phyloP scores from a whole-genome alignment of 2,329 filamentous ascomycete species.

The Penicillium polonicum region DNA sequence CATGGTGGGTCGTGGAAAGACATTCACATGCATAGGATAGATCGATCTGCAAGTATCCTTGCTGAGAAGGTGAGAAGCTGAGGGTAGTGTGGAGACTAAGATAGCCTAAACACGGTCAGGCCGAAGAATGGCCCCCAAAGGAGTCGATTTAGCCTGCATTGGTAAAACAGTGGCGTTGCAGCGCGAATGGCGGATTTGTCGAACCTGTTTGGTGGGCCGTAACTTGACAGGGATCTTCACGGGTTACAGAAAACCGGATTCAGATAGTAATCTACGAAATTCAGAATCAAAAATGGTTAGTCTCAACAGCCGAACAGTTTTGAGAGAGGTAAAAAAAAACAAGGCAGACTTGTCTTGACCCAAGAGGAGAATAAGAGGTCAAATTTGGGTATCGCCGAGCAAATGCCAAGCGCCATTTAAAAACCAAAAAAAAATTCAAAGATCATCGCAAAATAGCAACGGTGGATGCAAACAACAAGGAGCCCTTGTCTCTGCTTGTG shows the following conservation, averaged over 20 bases:
- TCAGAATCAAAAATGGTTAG: constrained; percentile 33
- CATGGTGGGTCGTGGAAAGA: background rate
- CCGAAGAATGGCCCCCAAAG: constrained; percentile 4
- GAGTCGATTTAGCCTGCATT: constrained; percentile 3
- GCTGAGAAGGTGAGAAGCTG: background rate
- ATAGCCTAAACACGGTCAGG: constrained; percentile 13
- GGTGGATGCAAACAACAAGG: constrained; percentile 35
- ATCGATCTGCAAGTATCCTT: constrained; percentile 4
- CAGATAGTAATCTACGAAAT: constrained; percentile 47
- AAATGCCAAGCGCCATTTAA: constrained; percentile 19
- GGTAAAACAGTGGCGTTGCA: constrained; percentile 13
- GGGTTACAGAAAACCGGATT: constrained; percentile 49
- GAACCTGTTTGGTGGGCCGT: constrained; percentile 18
- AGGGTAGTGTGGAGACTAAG: constrained; percentile 10
- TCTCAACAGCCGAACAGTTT: constrained; percentile 27
- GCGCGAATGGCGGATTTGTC: constrained; percentile 12
- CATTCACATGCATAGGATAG: background rate
- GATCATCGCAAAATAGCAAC: constrained; percentile 35
- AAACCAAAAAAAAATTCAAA: constrained; percentile 14
- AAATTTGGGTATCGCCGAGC: constrained; percentile 36
- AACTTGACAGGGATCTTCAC: constrained; percentile 23
- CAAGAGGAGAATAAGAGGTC: constrained; percentile 17
- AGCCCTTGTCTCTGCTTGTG: constrained; percentile 35
- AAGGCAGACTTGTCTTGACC: constrained; percentile 5
- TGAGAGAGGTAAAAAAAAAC: constrained; percentile 11